Evolutionary conservation across 2,329 filamentous ascomycete species (phyloP), one percentile per base, ranked within the genome.

Genomic region (Aspergillus pseudonomiae): DNA sequence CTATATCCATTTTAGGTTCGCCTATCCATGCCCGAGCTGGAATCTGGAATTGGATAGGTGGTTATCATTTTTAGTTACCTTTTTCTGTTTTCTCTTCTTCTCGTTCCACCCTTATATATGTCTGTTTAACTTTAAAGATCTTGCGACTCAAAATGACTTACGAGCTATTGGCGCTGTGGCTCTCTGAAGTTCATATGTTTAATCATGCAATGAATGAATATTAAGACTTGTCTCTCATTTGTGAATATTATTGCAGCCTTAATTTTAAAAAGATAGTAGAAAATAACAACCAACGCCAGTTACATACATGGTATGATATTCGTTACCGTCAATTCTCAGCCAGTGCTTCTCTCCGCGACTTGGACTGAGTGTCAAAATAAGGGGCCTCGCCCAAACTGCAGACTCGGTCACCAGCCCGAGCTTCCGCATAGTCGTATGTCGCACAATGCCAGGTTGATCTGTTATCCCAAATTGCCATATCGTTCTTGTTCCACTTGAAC

Each of bases 351-450:
- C 72, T 75, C 26, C 81, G 75, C 6, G 79, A 74, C 67, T 71
- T 78, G 1, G 70, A 71, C 26, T 63, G 56, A 14, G 79, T 77
- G 57, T 86, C 83, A 60, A 84, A 78, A 64, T 83, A 86, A 1
- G 83, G 84, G 66, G 75, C 78, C 74, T 86, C 84, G 0, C 84
- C 84, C 14, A 86, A 67, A 19, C 83, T 82, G 5, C 85, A 83
- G 1, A 81, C 82, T 4, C 84, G 72, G 34, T 80, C 79, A 0
- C 84, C 84, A n/a, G 76, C 77, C 5, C 84, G 72, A 1, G 78
- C 78, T 7, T 78, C 79, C 4, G 69, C 68, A 46, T 71, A 71
- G 62, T 72, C 70, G n/a, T 70, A 70, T 14, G 69, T 71, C 19
- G 70, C 69, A 79, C 70, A 85, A 81, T 34, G 83, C 84, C 63